A percentile compares a stretch with the other conserved stretches of the same genome.
phyloP scores from a whole-genome alignment of 208 protist species.

The Leptomonas pyrrhocoris region DNA sequence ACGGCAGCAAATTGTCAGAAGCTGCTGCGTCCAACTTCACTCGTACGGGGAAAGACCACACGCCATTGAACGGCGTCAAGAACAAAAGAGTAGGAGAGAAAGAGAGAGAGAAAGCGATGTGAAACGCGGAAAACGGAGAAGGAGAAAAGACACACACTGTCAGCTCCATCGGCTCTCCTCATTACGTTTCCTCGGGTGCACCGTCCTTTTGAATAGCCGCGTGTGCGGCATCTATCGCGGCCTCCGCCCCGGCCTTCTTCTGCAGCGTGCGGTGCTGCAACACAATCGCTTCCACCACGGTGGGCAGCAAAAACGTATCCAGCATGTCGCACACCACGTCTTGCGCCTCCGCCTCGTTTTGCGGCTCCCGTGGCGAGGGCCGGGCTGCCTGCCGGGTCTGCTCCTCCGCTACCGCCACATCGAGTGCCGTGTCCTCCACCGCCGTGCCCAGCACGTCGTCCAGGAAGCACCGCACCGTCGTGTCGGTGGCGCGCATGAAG shows the following conservation, averaged over 20 bases:
- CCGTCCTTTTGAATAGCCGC: background rate
- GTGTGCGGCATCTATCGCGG: conserved; percentile 42
- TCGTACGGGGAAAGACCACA: no score
- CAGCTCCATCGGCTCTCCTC: no score
- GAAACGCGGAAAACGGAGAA: background rate
- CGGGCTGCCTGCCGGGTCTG: conserved; percentile 45
- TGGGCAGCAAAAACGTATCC: conserved; percentile 75
- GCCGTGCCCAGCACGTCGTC: conserved; percentile 50
- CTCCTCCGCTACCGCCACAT: conserved; percentile 63
- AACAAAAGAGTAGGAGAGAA: background rate
- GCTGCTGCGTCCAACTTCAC: no score
- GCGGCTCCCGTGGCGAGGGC: conserved; percentile 26
- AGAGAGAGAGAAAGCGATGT: background rate
- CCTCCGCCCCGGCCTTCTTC: conserved; percentile 57
- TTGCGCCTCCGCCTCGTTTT: conserved; percentile 28
- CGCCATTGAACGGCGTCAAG: no score
- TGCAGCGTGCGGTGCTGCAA: conserved; percentile 39
- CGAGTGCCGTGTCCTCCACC: conserved; percentile 69
- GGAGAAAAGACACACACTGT: background rate
- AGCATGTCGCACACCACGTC: conserved; percentile 78
- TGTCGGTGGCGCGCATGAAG: conserved; percentile 62
- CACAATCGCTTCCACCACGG: conserved; percentile 63
- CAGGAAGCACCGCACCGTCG: conserved; percentile 71
- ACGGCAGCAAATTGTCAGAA: no score
- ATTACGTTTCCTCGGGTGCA: background rate